Evolutionary conservation across 1,139 yeast species (phyloP).

Genomic region (Citeromyces hawaiiensis): DNA sequence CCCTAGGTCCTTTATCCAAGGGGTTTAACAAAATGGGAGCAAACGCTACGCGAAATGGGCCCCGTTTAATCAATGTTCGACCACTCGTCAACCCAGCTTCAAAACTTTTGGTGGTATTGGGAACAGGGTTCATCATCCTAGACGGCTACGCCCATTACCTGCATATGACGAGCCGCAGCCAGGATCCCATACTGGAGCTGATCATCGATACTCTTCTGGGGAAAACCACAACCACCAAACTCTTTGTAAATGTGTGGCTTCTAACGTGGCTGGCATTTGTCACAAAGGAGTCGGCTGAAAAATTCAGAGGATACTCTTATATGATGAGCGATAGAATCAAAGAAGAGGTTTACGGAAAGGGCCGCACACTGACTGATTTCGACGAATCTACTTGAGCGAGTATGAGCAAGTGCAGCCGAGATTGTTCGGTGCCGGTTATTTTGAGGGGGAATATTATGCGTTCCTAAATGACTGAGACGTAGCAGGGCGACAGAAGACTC

Average conservation of each 20-base stretch:
- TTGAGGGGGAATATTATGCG: too few species aligned
- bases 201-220: background rate
- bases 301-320: background rate
- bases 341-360: slow-evolving; percentile 3
- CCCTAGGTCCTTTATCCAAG: background rate
- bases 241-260: background rate
- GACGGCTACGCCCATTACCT: background rate
- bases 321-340: slow-evolving; percentile 2
- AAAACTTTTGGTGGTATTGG: background rate
- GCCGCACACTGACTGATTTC: background rate
- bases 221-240: background rate
- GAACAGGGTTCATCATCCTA: background rate
- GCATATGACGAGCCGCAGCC: background rate
- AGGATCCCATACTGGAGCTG: background rate
- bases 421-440: too few species aligned
- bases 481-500: too few species aligned
- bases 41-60: background rate
- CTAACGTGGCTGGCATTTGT: background rate
- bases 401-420: background rate
- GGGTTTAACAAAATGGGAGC: background rate
- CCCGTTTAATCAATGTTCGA: background rate
- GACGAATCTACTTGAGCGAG: background rate
- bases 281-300: background rate
- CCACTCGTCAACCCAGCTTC: background rate
- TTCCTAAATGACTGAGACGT: too few species aligned